phyloP scores from a whole-genome alignment of 2,329 filamentous ascomycete genomes.

The Chaetomiaceae sp. region DNA sequence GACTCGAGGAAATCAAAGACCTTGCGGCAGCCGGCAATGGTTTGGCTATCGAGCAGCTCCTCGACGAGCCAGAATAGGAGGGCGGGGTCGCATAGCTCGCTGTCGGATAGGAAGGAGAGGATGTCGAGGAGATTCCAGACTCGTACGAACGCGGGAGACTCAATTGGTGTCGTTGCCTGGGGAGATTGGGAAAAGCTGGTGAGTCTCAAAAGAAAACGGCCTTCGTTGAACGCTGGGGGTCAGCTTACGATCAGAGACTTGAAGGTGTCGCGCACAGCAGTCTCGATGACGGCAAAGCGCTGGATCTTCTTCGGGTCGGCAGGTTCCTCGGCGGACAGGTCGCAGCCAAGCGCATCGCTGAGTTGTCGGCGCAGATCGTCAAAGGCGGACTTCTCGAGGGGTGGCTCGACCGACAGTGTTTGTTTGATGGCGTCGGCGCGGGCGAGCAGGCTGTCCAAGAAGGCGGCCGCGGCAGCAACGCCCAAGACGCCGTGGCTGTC shows the following conservation, averaged over 20 bases:
- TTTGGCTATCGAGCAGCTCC: conserved; percentile 92
- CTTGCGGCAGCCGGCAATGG: conserved; percentile 81
- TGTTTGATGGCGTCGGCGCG: conserved; percentile 57
- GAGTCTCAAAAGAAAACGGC: conserved; percentile 25
- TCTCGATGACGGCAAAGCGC: conserved; percentile 72
- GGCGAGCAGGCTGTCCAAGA: conserved; percentile 54
- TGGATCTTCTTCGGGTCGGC: conserved; percentile 42
- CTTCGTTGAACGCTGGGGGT: conserved; percentile 2
- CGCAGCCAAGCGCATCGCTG: conserved; percentile 36
- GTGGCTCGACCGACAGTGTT: conserved; percentile 62
- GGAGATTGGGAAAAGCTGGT: conserved; percentile 8
- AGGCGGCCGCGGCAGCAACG: conserved; percentile 47
- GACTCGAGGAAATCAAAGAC: conserved; percentile 97
- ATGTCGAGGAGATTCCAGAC: conserved; percentile 95
- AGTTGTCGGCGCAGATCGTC: conserved; percentile 44
- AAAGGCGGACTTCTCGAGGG: conserved; percentile 66
- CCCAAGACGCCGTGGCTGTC: conserved; percentile 46
- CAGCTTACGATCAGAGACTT: conserved; percentile 67
- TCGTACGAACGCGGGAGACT: conserved; percentile 70
- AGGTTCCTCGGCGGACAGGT: conserved; percentile 27
- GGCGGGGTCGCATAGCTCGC: conserved; percentile 70
- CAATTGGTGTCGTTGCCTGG: conserved; percentile 69
- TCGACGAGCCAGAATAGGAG: conserved; percentile 88
- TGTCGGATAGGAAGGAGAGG: conserved; percentile 80
- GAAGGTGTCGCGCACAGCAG: conserved; percentile 75